These are phyloP conservation scores for Fusarium sp. DNA, from an alignment of 2,329 filamentous ascomycete species.

Conservation along the genomic window DNA sequence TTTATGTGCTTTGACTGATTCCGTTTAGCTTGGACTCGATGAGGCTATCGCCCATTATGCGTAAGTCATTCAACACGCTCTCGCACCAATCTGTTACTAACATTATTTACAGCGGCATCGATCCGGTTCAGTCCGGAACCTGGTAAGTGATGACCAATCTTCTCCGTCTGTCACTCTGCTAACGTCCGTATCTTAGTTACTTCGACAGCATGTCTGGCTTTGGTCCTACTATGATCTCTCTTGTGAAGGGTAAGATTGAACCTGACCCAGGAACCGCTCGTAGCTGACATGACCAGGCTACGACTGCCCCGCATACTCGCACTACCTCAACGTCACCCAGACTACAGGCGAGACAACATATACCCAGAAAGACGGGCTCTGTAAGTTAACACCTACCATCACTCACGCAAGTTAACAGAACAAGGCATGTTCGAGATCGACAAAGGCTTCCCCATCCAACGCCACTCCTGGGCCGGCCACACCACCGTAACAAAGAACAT, in stretches of 20 bases:
- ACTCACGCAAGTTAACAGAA: background rate
- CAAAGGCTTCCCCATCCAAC: background rate
- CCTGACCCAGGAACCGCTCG: rapidly evolving
- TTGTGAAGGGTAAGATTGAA: background rate
- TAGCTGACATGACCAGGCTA: background rate
- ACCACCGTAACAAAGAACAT: conserved; percentile 7
- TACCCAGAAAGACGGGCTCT: background rate
- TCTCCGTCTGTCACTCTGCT: rapidly evolving
- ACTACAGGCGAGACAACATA: background rate
- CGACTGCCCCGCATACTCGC: background rate
- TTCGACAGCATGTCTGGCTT: conserved; percentile 6
- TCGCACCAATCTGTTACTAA: background rate
- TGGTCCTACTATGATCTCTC: background rate
- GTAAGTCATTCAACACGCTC: background rate
- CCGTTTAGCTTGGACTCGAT: background rate
- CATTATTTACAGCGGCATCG: background rate
- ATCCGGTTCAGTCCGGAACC: background rate
- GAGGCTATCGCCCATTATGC: conserved; percentile 6
- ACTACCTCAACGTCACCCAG: background rate
- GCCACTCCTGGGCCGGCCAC: background rate
- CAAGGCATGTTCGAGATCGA: conserved; percentile 7
- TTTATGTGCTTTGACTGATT: rapidly evolving
- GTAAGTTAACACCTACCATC: rapidly evolving
- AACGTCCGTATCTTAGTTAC: background rate
- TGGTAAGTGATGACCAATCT: background rate